Evolutionary conservation across 1,139 yeast species (phyloP).

Genomic region (Pichia sp.): DNA sequence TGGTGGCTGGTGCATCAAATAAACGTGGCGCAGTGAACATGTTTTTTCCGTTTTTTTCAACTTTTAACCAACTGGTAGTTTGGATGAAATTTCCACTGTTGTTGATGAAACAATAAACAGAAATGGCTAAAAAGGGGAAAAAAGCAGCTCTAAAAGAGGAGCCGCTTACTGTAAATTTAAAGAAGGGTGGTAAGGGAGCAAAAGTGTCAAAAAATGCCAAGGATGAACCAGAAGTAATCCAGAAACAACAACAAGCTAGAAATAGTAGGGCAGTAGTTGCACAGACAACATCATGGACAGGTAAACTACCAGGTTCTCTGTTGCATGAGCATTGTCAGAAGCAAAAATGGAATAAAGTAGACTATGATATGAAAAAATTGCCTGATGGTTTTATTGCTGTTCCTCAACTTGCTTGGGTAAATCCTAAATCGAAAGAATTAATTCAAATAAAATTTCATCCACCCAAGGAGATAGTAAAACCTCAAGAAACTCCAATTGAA

Average conservation of each 20-base stretch:
- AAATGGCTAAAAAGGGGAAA: conserved; percentile 10
- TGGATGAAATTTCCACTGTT: neutral
- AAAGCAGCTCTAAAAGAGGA: conserved; percentile 8
- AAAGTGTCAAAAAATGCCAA: conserved; percentile 8
- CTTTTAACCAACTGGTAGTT: neutral
- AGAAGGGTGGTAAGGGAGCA: conserved; percentile 15
- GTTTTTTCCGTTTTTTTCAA: neutral
- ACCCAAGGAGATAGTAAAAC: conserved; percentile 44
- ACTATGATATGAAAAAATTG: conserved; percentile 56
- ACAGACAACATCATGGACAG: conserved; percentile 76
- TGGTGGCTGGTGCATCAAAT: neutral
- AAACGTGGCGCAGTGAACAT: neutral
- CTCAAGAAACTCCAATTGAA: conserved; percentile 76
- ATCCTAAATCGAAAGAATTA: conserved; percentile 72
- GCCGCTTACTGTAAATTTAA: neutral
- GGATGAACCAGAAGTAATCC: conserved; percentile 4
- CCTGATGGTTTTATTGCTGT: conserved; percentile 42
- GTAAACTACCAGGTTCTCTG: conserved; percentile 82
- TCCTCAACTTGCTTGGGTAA: conserved; percentile 50
- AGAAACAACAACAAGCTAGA: conserved; percentile 7
- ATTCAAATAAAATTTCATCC: conserved; percentile 59
- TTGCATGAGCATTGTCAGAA: conserved; percentile 85
- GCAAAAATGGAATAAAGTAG: conserved; percentile 83
- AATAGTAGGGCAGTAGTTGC: conserved; percentile 43
- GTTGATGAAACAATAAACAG: neutral